phyloP scores from a whole-genome alignment of 2,329 filamentous ascomycete species.

The Penicillium sp. region DNA sequence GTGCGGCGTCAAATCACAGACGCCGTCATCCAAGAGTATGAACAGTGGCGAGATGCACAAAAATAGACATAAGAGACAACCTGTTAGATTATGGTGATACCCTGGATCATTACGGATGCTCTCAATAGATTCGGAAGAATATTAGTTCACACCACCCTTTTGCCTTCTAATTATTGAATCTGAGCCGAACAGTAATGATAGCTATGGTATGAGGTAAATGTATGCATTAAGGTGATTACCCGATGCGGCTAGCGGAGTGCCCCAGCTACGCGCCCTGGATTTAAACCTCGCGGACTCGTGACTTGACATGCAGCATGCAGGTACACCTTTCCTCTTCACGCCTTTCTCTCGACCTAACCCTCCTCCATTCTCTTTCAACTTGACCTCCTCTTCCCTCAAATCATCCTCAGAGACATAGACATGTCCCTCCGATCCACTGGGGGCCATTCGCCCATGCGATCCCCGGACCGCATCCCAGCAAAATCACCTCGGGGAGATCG shows the following conservation, averaged over 20 bases:
- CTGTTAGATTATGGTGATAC: constrained; percentile 1
- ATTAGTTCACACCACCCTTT: neutral
- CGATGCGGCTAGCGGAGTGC: constrained; percentile 19
- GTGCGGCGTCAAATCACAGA: constrained; percentile 63
- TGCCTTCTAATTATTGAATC: neutral
- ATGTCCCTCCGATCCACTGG: constrained; percentile 36
- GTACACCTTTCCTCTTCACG: neutral
- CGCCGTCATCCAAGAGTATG: constrained; percentile 62
- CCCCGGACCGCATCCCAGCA: constrained; percentile 29
- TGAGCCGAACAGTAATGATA: too few relatives aligned
- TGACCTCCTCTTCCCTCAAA: neutral
- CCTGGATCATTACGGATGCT: neutral
- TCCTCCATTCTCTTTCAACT: neutral
- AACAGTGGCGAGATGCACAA: constrained; percentile 53
- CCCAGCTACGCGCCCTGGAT: constrained; percentile 7
- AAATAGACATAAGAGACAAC: constrained; percentile 1
- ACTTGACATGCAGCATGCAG: constrained; percentile 7
- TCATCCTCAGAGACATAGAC: neutral
- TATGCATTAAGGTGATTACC: constrained; percentile 20
- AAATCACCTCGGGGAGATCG: constrained; percentile 41
- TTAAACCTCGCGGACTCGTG: constrained; percentile 5
- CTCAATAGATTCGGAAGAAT: neutral
- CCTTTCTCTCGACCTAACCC: neutral
- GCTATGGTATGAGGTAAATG: too few relatives aligned
- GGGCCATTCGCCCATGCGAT: constrained; percentile 35